phyloP scores from a whole-genome alignment of 2,329 filamentous ascomycete species.

The Pochonia chlamydosporia region DNA sequence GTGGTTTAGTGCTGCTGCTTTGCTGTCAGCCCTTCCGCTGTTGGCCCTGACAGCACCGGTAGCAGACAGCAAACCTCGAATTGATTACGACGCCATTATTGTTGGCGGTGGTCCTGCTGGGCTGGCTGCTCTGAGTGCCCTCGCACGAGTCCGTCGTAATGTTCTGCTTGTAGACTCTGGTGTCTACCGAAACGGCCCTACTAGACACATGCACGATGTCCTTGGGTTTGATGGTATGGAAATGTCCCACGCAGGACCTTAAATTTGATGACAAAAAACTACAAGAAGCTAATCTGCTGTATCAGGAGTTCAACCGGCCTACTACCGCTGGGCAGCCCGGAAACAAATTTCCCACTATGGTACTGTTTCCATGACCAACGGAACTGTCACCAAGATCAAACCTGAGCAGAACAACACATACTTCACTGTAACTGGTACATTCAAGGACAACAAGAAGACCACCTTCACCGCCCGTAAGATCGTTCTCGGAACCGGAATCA shows the following conservation, averaged over 20 bases:
- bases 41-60: conserved; percentile 11
- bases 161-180: conserved; percentile 53
- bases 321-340: conserved; percentile 49
- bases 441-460: conserved; percentile 13
- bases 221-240: conserved; percentile 50
- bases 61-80: not conserved
- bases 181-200: conserved; percentile 50
- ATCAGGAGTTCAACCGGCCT: conserved; percentile 47
- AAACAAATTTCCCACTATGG: conserved; percentile 45
- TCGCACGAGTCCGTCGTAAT: conserved; percentile 52
- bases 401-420: conserved; percentile 32
- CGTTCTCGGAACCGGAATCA: conserved; percentile 51
- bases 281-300: conserved; percentile 4
- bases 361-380: conserved; percentile 44
- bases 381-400: conserved; percentile 41
- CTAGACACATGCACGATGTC: conserved; percentile 56
- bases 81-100: conserved; percentile 48
- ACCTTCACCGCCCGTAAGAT: conserved; percentile 45
- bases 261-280: no score
- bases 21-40: conserved; percentile 11
- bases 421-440: conserved; percentile 35
- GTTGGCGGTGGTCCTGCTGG: conserved; percentile 54
- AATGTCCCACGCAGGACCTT: not conserved
- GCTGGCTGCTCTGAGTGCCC: conserved; percentile 46
- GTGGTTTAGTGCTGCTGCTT: conserved; percentile 10